These are phyloP conservation scores for Primulina huaijiensis DNA, from an alignment of 257 asterid genomes.

Conservation along the genomic window DNA sequence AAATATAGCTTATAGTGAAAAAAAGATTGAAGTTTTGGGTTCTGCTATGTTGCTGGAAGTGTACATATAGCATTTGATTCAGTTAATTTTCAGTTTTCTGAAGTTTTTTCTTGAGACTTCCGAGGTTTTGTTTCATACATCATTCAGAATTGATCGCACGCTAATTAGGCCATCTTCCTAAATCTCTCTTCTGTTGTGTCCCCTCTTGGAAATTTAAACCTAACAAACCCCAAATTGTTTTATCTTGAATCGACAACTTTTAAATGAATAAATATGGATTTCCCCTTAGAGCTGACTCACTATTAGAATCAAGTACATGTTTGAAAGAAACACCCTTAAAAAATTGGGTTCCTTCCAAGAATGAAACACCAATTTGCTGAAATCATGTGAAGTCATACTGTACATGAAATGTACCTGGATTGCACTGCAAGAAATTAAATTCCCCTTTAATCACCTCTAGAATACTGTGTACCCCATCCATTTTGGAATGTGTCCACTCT, in stretches of 20 bases:
- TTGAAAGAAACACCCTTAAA: not conserved
- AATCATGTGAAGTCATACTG: not conserved
- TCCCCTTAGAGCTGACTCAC: not conserved
- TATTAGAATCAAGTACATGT: not conserved
- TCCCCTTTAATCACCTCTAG: constrained; percentile 39
- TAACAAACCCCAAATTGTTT: not conserved
- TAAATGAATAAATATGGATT: no score
- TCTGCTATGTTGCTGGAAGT: constrained; percentile 24
- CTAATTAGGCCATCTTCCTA: not conserved
- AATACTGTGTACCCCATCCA: constrained; percentile 34
- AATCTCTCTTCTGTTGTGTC: not conserved
- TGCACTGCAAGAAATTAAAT: constrained; percentile 24
- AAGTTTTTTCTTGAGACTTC: no score
- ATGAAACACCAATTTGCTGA: not conserved
- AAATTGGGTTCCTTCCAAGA: not conserved
- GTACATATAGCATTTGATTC: constrained; percentile 28
- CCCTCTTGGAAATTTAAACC: not conserved
- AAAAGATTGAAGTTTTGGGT: constrained; percentile 22
- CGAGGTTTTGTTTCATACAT: not conserved
- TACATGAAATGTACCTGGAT: not conserved
- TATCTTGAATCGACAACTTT: not conserved
- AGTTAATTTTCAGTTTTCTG: not conserved
- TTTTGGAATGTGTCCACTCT: constrained; percentile 37
- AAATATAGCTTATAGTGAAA: constrained; percentile 13
- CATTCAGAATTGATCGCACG: not conserved